Evolutionary conservation across 139 green algal species (phyloP).

Genomic region (Chlamydomonas incerta): DNA sequence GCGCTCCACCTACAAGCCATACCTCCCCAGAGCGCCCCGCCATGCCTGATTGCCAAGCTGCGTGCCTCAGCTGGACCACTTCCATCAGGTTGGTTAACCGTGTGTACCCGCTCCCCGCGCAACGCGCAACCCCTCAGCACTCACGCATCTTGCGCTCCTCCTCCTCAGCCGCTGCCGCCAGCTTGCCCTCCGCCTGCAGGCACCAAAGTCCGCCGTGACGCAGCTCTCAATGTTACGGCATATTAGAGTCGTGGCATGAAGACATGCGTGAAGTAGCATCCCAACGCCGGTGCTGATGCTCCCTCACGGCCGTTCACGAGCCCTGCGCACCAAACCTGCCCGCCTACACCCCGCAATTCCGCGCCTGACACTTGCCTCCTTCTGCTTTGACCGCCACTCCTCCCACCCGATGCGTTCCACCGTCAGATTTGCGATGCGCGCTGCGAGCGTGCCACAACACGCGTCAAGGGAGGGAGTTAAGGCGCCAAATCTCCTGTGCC

Average conservation of each 20-base stretch:
- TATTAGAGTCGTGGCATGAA: neutral
- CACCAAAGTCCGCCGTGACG: too few relatives aligned
- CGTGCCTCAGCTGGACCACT: too few relatives aligned
- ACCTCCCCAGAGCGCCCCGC: too few relatives aligned
- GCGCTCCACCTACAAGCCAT: too few relatives aligned
- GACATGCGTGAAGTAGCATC: neutral
- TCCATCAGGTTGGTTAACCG: too few relatives aligned
- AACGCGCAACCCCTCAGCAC: neutral
- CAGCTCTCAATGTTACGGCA: too few relatives aligned
- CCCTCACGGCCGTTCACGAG: neutral
- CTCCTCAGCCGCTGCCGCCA: conserved; percentile 33
- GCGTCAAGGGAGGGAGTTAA: neutral
- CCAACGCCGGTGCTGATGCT: neutral
- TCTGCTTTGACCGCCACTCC: conserved; percentile 68
- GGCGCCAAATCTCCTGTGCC: too few relatives aligned
- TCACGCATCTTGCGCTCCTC: conserved; percentile 43
- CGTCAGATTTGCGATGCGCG: conserved; percentile 53
- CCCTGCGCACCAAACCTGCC: neutral
- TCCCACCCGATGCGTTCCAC: conserved; percentile 58
- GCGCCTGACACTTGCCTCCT: conserved; percentile 31
- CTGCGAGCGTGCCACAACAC: neutral
- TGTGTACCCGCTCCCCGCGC: neutral
- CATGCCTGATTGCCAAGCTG: neutral
- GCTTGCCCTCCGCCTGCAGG: conserved; percentile 44
- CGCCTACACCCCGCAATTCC: too few relatives aligned